Evolutionary conservation across 768 basidiomycete species (phyloP).

Genomic region (Tulasnella sp.): DNA sequence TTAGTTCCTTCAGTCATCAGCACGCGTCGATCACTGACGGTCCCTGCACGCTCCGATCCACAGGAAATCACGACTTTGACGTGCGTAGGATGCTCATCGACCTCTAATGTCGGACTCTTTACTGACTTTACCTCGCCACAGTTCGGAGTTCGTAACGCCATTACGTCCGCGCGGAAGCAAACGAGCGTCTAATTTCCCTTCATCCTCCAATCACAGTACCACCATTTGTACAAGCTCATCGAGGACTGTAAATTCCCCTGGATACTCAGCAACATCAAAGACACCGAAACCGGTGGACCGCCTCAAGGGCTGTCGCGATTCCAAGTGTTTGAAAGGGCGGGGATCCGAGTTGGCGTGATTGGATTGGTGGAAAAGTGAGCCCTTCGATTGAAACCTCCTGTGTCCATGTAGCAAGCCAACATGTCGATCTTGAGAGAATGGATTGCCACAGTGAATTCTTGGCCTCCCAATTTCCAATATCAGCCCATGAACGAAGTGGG

Average conservation of each 20-base stretch:
- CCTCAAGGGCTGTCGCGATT: conserved; percentile 67
- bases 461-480: conserved; percentile 80
- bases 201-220: conserved; percentile 46
- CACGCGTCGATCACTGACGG: neutral
- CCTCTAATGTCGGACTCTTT: neutral
- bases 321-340: conserved; percentile 67
- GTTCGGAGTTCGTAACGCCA: conserved; percentile 41
- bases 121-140: conserved; percentile 3
- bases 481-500: conserved; percentile 74
- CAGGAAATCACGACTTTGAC: conserved; percentile 94
- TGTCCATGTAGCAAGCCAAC: neutral
- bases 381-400: neutral
- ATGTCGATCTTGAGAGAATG: conserved; percentile 62
- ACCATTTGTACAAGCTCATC: conserved; percentile 63
- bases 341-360: conserved; percentile 75
- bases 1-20: conserved; percentile 42
- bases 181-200: neutral
- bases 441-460: conserved; percentile 85
- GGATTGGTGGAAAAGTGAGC: conserved; percentile 84
- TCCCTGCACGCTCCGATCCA: neutral
- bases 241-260: conserved; percentile 81
- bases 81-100: conserved; percentile 9
- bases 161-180: neutral
- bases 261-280: conserved; percentile 86
- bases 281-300: conserved; percentile 61